Conservation (phyloP, 2,329 filamentous ascomycete genomes). For the Aspergillus sp. region DNA sequence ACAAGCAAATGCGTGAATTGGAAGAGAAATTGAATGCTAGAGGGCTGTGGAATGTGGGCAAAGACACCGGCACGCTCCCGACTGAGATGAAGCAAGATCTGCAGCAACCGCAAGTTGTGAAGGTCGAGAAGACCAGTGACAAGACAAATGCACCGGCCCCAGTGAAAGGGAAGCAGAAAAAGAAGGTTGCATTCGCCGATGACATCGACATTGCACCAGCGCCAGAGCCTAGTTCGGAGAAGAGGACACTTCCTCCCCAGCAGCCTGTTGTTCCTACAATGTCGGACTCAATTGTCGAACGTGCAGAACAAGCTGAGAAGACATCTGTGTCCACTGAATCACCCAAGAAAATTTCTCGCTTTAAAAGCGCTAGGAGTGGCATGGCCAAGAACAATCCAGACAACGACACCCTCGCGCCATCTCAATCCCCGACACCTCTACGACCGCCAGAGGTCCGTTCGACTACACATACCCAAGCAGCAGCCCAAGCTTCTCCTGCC, state of each 20-base stretch:
- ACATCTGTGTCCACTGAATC: constrained; percentile 9
- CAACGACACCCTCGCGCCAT: constrained; percentile 2
- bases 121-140: constrained; percentile 17
- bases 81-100: constrained; percentile 24
- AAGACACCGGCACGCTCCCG: constrained; percentile 32
- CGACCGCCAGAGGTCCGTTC: constrained; percentile 13
- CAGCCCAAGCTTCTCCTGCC: constrained; percentile 12
- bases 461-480: constrained; percentile 8
- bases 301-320: constrained; percentile 19
- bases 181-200: constrained; percentile 73
- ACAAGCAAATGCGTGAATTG: constrained; percentile 73
- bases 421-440: constrained; percentile 9
- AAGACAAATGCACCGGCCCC: constrained; percentile 11
- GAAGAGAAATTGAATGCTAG: constrained; percentile 62
- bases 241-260: constrained; percentile 20
- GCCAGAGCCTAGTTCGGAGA: constrained; percentile 19
- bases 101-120: constrained; percentile 17
- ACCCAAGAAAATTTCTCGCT: constrained; percentile 38
- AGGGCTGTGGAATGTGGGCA: constrained; percentile 51
- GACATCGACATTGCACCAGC: constrained; percentile 60
- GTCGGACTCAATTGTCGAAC: constrained; percentile 39
- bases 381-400: constrained; percentile 1
- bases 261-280: constrained; percentile 27
- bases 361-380: constrained; percentile 31
- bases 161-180: constrained; percentile 31